Base-by-base conservation (phyloP, 768 basidiomycete genomes). In the Ephemerocybe angulata region DNA sequence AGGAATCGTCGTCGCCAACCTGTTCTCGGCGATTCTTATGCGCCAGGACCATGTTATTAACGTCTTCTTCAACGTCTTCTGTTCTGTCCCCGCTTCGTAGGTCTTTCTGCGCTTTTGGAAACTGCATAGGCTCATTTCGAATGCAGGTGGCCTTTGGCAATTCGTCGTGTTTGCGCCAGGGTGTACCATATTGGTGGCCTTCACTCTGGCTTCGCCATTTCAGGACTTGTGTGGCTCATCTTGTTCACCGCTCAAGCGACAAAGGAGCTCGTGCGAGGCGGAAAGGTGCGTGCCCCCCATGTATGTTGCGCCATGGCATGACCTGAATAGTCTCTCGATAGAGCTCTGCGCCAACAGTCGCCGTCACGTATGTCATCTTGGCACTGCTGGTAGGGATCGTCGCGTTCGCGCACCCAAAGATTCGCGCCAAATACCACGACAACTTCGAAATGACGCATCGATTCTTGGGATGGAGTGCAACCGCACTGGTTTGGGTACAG, bases 131-230 rank as follows among this genome's bases (percentile, higher is more conserved):
- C 37, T 56, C 28, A 55, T 42, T 49, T 49, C 43, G 22, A 43
- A 30, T 19, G 25, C 57, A 83, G 80, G 19, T 82, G 81, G 81
- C 82, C 82, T 3, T 67, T 85, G 40, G 64, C 71, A 31, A 78
- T 85, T 50, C 76, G 83, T 46, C 72, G 79, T 27, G 67, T 80
- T 21, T 76, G 74, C 59, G 83, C 80, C 22, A 71, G 81, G 37
- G 82, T 84, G 1, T 84, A 83, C 56, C 79, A 82, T 51, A 82
- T 83, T 37, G 82, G 82, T 19, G 83, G 83, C 59, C 67, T 84
- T 25, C 83, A 85, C 61, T 82, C 80, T 12, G 82, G 82, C n/a
- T 78, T 75, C 61, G 82, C 77, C 8, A 72, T 78, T 17, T 81
- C 81, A 19, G 81, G 79, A 2, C 64, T 78, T 1, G 67, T 82